These are phyloP conservation scores for Oryza rufipogon DNA, from an alignment of 176 grass and related monocot species.

Conservation along the genomic window DNA sequence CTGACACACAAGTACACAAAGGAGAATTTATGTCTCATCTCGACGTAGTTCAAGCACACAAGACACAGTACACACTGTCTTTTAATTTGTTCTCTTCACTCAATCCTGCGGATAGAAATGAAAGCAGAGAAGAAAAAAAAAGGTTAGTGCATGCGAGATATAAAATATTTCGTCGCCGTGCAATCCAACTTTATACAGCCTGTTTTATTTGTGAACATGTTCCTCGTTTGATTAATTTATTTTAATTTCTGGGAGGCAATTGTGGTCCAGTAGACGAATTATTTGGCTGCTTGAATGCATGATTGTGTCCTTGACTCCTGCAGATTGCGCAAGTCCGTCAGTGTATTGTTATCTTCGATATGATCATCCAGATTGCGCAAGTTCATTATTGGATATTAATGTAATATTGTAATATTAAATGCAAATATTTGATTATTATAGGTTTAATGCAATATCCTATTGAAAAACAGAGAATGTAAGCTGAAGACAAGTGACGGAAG, in stretches of 20 bases:
- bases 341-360: too few relatives aligned
- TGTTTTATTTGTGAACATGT: background rate
- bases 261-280: background rate
- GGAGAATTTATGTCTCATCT: too few relatives aligned
- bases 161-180: background rate
- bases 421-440: too few relatives aligned
- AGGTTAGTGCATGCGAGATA: background rate
- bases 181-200: background rate
- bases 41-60: background rate
- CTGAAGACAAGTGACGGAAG: too few relatives aligned
- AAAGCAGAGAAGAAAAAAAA: background rate
- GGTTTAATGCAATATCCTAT: too few relatives aligned
- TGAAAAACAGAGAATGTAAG: too few relatives aligned
- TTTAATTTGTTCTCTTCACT: background rate
- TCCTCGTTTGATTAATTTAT: background rate
- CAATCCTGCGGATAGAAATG: constrained; percentile 17
- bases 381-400: too few relatives aligned
- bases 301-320: too few relatives aligned
- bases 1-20: background rate
- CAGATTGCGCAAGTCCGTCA: too few relatives aligned
- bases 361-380: too few relatives aligned
- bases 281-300: too few relatives aligned
- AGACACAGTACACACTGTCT: background rate
- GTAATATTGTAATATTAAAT: too few relatives aligned
- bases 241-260: background rate